Evolutionary conservation across 1,284 basidiomycete species (phyloP), one percentile per base, ranked within the genome.

Genomic region (Moniliophthora roreri): DNA sequence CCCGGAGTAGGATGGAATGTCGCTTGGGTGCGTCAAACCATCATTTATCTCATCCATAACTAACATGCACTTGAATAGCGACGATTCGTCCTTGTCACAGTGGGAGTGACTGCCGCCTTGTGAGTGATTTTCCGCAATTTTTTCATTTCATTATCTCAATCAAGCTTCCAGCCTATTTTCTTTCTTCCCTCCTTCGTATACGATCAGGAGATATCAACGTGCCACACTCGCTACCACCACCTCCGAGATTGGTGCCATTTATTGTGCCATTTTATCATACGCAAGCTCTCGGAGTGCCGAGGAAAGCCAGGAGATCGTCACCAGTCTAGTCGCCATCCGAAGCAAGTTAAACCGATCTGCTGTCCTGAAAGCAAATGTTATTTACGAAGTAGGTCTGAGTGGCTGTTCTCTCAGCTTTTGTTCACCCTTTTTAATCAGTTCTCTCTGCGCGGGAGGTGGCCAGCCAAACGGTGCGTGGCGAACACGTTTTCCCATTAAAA

Each of bases 391-490:
- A 39, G n/a, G 65, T 56, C n/a, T 8, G 45, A 20, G 23, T 52
- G 2, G 40, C 47, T 32, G 20, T 41, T 3, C 16, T 40, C 4
- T 42, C 39, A n/a, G 11, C 26, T 28, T 36, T 37, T 13, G 28
- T 34, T 4, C 35, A 42, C 11, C 20, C 39, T 24, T 10, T 24
- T 42, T 1, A 26, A 5, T 42, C 28, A 89, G 86, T 81, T 87
- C 62, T 89, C 87, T 0, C 66, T 89, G 15, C 67, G 82, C 51
- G 87, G 87, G 3, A 72, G 77, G 60, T 90, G 87, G 88, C 87
- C 87, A 2, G 77, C 77, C 16, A 66, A 84, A 51, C 69, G 88
- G n/a, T n/a, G n/a, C n/a, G n/a, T n/a, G n/a, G n/a, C n/a, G n/a
- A n/a, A n/a, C n/a, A n/a, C n/a, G n/a, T n/a, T n/a, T n/a, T n/a